These are phyloP conservation scores for Solanum megistacrolobum DNA, from an alignment of 257 asterid species.

Conservation along the genomic window DNA sequence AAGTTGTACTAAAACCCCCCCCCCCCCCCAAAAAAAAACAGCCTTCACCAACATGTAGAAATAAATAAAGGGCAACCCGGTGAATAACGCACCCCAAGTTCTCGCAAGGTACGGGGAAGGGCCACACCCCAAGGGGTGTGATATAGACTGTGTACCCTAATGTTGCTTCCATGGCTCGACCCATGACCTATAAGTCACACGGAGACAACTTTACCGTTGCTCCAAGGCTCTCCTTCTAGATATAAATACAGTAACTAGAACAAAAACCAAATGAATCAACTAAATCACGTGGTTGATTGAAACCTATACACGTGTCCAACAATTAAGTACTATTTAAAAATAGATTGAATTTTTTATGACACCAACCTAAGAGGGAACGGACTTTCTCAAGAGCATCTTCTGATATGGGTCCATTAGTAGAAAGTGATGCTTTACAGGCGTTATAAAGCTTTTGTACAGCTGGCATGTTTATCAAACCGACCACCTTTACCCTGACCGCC, in stretches of 20 bases:
- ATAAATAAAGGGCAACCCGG: not conserved
- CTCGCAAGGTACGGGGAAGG: not conserved
- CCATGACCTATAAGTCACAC: not conserved
- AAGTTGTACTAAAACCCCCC: not conserved
- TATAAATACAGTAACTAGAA: not conserved
- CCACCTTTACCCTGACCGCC: conserved; percentile 4
- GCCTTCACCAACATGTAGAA: not conserved
- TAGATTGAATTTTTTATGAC: not conserved
- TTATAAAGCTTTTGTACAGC: conserved; percentile 97
- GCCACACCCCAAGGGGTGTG: not conserved
- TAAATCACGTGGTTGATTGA: not conserved
- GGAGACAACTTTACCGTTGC: not conserved
- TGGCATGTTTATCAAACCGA: conserved; percentile 58
- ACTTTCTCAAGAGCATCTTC: conserved; percentile 92
- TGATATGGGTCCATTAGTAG: conserved; percentile 83
- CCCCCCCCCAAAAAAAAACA: not conserved
- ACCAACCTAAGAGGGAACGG: conserved; percentile 79
- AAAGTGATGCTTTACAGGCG: conserved; percentile 80
- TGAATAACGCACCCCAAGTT: not conserved
- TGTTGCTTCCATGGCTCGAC: not conserved
- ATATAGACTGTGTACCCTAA: not conserved
- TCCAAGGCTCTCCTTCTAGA: not conserved
- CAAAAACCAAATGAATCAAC: not conserved
- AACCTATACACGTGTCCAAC: not conserved
- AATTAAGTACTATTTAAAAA: not conserved